Evolutionary conservation across 2,329 filamentous ascomycete species (phyloP).

Genomic region (Pseudopyricularia javanii): DNA sequence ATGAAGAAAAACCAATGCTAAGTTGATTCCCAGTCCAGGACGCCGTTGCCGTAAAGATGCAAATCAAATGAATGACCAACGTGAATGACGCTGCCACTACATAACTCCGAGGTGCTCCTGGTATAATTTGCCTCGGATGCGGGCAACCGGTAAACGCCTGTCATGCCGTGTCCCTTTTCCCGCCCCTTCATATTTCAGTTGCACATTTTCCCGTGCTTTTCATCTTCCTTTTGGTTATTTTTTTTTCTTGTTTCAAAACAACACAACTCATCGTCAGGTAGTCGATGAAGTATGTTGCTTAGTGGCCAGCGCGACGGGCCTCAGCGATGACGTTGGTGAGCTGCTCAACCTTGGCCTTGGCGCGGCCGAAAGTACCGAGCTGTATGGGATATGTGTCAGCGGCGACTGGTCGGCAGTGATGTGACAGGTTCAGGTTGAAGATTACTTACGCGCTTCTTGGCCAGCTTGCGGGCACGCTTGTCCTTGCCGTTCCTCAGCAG

Average conservation of each 20-base stretch:
- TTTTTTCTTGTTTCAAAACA: neutral
- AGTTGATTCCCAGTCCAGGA: neutral
- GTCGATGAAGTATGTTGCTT: slow-evolving; percentile 17
- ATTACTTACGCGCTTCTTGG: slow-evolving; percentile 83
- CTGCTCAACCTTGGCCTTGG: slow-evolving; percentile 99
- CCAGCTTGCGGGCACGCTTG: slow-evolving; percentile 97
- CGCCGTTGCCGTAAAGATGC: neutral
- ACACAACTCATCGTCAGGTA: neutral
- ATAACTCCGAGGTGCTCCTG: neutral
- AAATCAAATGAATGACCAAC: neutral
- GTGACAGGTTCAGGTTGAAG: neutral
- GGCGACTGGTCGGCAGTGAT: neutral
- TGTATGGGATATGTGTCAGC: slow-evolving; percentile 23
- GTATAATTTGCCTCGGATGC: neutral
- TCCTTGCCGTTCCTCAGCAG: slow-evolving; percentile 98
- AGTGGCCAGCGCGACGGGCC: slow-evolving; percentile 59
- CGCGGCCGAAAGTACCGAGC: slow-evolving; percentile 97
- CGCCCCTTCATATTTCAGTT: neutral
- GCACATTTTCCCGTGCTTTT: too few relatives aligned
- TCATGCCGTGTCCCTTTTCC: neutral
- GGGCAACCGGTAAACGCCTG: neutral
- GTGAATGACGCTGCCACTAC: neutral
- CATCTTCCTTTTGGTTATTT: neutral
- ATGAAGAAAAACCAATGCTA: neutral
- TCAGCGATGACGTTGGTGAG: slow-evolving; percentile 97